A percentile compares a stretch with the other conserved stretches of the same genome.
Conservation (phyloP, 106 monocot species). For the Amphibolis antarctica region DNA sequence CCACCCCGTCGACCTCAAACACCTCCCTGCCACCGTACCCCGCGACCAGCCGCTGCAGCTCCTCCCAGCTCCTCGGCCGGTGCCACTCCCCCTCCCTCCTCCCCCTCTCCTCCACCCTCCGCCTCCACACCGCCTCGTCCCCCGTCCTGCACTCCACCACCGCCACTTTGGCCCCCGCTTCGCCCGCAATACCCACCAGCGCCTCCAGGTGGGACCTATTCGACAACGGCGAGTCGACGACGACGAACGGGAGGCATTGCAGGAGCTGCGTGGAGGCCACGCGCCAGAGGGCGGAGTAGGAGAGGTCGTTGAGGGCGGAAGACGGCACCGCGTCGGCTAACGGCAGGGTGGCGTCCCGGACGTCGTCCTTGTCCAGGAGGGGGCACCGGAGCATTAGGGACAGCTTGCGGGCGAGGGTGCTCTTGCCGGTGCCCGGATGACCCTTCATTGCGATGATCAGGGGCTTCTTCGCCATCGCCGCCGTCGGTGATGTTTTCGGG, state of each 20-base stretch:
- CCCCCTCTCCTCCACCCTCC: slow-evolving; percentile 50
- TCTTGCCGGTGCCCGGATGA: slow-evolving; percentile 88
- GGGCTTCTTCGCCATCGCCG: slow-evolving; percentile 5
- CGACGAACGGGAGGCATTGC: slow-evolving; percentile 36
- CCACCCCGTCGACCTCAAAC: slow-evolving; percentile 40
- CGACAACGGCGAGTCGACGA: slow-evolving; percentile 86
- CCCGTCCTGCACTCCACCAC: slow-evolving; percentile 64
- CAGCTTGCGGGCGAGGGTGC: slow-evolving; percentile 57
- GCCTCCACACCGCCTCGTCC: slow-evolving; percentile 57
- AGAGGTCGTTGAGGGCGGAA: slow-evolving; percentile 66
- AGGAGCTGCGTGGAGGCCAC: slow-evolving; percentile 42
- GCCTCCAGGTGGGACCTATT: slow-evolving; percentile 42
- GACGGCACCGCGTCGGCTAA: slow-evolving; percentile 10
- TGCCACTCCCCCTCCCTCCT: slow-evolving; percentile 30
- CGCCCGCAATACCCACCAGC: slow-evolving; percentile 20
- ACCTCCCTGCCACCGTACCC: slow-evolving; percentile 48
- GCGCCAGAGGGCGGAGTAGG: slow-evolving; percentile 62
- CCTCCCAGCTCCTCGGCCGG: slow-evolving; percentile 64
- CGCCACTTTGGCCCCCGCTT: slow-evolving; percentile 17
- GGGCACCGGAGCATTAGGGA: slow-evolving; percentile 48
- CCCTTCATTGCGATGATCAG: slow-evolving; percentile 89
- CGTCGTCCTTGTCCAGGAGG: slow-evolving; percentile 96
- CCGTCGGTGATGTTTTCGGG: background rate
- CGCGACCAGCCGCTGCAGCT: slow-evolving; percentile 36
- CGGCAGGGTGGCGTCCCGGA: slow-evolving; percentile 53